Conservation (phyloP, 495 filamentous ascomycete species). For the Penicillium ucsense region DNA sequence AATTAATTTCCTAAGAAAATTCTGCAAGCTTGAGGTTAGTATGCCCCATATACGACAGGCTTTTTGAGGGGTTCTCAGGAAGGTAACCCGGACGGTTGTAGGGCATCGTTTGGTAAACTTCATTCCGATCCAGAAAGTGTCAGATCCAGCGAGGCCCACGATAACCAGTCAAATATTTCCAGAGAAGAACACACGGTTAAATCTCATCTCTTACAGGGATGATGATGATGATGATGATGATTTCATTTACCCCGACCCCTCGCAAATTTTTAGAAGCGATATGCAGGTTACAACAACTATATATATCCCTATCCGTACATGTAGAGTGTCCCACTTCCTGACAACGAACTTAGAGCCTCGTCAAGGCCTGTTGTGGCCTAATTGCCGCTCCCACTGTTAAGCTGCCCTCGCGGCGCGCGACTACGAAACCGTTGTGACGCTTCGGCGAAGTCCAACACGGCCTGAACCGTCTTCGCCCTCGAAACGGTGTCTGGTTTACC, state of each 20-base stretch:
- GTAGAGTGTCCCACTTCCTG: constrained; percentile 1
- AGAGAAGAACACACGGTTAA: no score
- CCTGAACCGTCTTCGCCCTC: constrained; percentile 12
- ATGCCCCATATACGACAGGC: no score
- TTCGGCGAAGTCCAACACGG: constrained; percentile 23
- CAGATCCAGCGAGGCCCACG: no score
- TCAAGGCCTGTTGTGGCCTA: constrained; percentile 20
- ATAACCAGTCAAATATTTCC: no score
- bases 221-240: no score
- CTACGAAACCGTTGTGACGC: constrained; percentile 23
- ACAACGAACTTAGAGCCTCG: constrained; percentile 20
- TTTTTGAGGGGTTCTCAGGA: no score
- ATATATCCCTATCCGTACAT: neutral
- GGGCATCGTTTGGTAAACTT: no score
- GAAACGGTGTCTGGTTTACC: constrained; percentile 18
- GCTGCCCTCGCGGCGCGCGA: constrained; percentile 21
- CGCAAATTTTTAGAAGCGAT: neutral
- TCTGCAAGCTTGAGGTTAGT: no score
- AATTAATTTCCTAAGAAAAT: no score
- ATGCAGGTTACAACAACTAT: neutral
- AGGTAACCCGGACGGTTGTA: no score
- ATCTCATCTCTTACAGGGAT: no score
- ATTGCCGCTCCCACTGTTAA: constrained; percentile 13
- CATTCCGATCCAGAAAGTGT: no score
- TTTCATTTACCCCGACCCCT: neutral